Base-by-base conservation (phyloP, 2,329 filamentous ascomycete species). In the Cladorrhinum sp. region DNA sequence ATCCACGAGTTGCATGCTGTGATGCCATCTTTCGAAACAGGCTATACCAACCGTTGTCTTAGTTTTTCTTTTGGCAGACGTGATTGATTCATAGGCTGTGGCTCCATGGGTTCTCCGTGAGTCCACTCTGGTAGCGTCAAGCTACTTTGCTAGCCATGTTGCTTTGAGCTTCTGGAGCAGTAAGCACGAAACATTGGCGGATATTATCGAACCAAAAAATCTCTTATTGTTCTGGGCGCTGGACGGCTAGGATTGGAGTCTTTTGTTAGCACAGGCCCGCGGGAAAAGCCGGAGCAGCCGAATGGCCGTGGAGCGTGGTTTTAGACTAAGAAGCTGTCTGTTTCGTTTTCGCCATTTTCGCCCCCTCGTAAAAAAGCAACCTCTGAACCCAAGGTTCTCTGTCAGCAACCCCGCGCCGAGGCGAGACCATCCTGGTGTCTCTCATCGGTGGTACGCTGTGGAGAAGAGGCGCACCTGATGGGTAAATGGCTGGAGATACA, bases 251-350 rank as follows among this genome's bases (percentile, higher is more conserved):
- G 23, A 13, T 22, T 50, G 49, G 49, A 49, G 49, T 25, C 41
- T 20, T 45, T 18, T 45, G 41, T 45, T 45, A 45, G 41, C n/a
- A 45, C 41, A 22, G 22, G 36, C 51, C 29, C 18, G 25, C 60
- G 60, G 60, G 29, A 62, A 29, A 62, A 60, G 49, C 56, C 60
- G 60, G 60, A 58, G 50, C 50, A 48, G 27, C 36, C 38, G 59
- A 53, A 48, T 57, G 32, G 16, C 20, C 41, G 18, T 23, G 49
- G 16, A 50, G 49, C 23, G 22, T 50, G 49, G 2, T 5, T 53
- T 36, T 36, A 41, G 24, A 18, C 52, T 22, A 4, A 45, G 10
- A 18, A 38, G 52, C 25, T 38, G 51, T 27, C 51, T 52, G 23
- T 8, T 23, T 38, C 29, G 2, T 32, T 52, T 27, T 52, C 23